Percentiles rank a stretch among this genome's conserved stretches.
Evolutionary conservation across 2,329 filamentous ascomycete species (phyloP).

Genomic region (Chaetomium sp.): DNA sequence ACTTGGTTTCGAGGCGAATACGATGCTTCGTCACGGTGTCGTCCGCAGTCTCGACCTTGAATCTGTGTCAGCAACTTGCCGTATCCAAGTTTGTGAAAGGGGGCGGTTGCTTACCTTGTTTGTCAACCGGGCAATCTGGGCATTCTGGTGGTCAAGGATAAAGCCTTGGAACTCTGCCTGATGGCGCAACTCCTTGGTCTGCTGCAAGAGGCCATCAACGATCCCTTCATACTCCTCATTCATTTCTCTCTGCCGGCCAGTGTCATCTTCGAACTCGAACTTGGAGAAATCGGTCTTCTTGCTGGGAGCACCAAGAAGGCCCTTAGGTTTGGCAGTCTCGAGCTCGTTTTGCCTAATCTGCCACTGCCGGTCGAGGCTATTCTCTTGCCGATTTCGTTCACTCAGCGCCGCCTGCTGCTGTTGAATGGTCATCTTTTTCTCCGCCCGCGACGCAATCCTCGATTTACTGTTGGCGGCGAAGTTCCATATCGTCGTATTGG

Average conservation of each 20-base stretch:
- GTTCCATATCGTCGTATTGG: neutral
- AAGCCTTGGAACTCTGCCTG: neutral
- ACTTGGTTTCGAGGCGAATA: neutral
- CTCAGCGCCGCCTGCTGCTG: neutral
- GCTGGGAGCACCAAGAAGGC: neutral
- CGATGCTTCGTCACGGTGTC: neutral
- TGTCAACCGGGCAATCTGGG: neutral
- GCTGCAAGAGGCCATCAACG: neutral
- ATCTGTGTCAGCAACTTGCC: too few species aligned
- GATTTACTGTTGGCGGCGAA: neutral
- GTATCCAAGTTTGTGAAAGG: too few species aligned
- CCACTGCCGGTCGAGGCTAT: neutral
- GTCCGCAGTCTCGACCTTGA: too few species aligned
- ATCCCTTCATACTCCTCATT: neutral
- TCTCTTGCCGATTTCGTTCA: neutral
- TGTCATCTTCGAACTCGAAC: constrained; percentile 11
- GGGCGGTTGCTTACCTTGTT: neutral
- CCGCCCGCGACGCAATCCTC: neutral
- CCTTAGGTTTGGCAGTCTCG: neutral
- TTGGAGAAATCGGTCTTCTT: neutral
- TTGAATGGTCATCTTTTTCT: neutral
- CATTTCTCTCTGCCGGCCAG: neutral
- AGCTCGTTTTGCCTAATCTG: neutral
- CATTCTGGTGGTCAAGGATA: neutral
- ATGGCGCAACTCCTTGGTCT: neutral